Evolutionary conservation across 2,329 filamentous ascomycete genomes (phyloP).

Genomic region (Helotiales sp.): DNA sequence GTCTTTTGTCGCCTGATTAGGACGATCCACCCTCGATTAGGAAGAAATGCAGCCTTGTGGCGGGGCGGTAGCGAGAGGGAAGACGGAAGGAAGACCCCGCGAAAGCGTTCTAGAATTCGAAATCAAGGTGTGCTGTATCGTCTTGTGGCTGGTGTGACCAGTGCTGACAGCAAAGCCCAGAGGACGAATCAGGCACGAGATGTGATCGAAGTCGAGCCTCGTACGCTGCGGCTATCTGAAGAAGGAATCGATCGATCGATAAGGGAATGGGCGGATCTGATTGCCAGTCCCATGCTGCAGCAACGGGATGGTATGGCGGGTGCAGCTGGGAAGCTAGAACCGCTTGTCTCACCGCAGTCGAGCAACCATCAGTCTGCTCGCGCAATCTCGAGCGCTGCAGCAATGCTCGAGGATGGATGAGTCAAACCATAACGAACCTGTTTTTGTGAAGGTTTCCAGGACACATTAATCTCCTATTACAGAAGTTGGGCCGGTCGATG

Average conservation of each 20-base stretch:
- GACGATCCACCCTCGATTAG: background rate
- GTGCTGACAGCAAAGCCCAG: background rate
- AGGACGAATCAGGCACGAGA: background rate
- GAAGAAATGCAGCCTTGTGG: background rate
- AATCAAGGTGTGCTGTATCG: background rate
- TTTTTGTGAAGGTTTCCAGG: background rate
- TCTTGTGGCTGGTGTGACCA: constrained; percentile 7
- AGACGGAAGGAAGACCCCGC: background rate
- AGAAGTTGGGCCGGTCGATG: background rate
- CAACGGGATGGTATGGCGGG: background rate
- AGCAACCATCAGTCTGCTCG: background rate
- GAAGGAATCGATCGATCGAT: background rate
- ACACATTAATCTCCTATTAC: background rate
- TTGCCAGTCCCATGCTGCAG: background rate
- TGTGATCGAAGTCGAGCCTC: background rate
- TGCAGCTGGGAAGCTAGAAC: no score
- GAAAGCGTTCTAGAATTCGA: background rate
- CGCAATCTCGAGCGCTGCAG: background rate
- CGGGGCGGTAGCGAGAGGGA: background rate
- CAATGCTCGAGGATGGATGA: constrained; percentile 1
- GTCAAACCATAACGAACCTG: background rate
- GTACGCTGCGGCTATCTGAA: no score
- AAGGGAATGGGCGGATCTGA: background rate
- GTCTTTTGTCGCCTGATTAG: background rate
- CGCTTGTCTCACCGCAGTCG: no score